Base-by-base conservation (phyloP, 495 filamentous ascomycete species). In the Tuber melanosporum region DNA sequence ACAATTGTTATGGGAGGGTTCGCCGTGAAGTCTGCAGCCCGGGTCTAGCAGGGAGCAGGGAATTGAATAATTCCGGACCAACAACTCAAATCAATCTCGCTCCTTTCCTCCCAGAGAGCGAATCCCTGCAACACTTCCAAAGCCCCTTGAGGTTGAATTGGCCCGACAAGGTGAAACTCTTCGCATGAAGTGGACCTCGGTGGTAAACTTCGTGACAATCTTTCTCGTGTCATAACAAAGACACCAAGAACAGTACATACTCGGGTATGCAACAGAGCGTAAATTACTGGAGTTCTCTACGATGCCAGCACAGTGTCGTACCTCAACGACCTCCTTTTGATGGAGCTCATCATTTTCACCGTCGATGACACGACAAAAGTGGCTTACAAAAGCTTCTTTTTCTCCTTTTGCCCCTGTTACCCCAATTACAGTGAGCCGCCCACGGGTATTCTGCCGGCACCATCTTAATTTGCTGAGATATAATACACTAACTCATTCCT, bases 41-140 rank as follows among this genome's bases (percentile, higher is more conserved):
- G 57, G 17, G 57, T 19, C 57, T 19, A 36, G 26, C 26, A 66
- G 57, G 26, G 3, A n/a, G 22, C 4, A 19, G 49, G n/a, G 42
- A 74, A 74, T 46, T 20, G 26, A 74, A 69, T 73, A 74, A 77
- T 74, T 74, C 74, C 62, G 75, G 71, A 71, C 49, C 71, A 74
- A 70, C 52, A 73, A 36, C n/a, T 45, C 75, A 49, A 74, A 75
- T 52, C 42, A 46, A 77, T 66, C 57, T 66, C 32, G 26, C 57
- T 66, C 57, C 26, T 19, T 66, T 66, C 57, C 4, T 15, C 17
- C 57, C 57, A 36, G 26, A 62, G 10, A 66, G 26, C 14, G 10
- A 36, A 66, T 36, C 57, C 57, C 57, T 66, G 57, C 57, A 17
- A 36, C 57, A 32, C 26, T 6, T 66, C 57, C 12, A 66, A 17